These are phyloP conservation scores for Lagerstroemia speciosa DNA, from an alignment of 345 rosid species.

Conservation along the genomic window DNA sequence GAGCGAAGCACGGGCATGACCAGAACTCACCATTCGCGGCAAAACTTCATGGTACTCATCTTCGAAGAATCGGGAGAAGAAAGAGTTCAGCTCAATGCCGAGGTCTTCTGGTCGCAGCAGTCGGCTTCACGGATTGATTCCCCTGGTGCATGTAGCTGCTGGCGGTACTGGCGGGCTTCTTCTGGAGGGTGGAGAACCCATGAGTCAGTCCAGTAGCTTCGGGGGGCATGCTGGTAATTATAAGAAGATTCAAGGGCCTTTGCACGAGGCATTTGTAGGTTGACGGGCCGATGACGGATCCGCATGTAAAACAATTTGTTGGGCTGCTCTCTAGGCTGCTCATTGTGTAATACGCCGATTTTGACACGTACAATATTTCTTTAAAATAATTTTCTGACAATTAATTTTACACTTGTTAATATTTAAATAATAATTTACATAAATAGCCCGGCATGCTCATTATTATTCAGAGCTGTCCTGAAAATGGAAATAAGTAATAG, in stretches of 20 bases:
- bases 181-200: background rate
- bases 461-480: no score
- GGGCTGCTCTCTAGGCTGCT: background rate
- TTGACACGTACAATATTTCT: no score
- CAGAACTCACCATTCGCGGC: slow-evolving; percentile 32
- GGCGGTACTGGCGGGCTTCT: background rate
- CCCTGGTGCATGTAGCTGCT: background rate
- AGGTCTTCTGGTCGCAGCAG: background rate
- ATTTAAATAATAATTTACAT: no score
- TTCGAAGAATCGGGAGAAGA: slow-evolving; percentile 2
- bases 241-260: background rate
- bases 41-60: slow-evolving; percentile 47
- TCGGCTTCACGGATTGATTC: background rate
- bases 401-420: no score
- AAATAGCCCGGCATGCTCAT: no score
- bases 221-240: background rate
- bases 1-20: background rate
- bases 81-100: background rate
- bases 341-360: no score
- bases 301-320: background rate
- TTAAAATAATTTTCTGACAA: no score
- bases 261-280: background rate
- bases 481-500: no score
- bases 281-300: background rate
- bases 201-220: background rate